Base-by-base conservation (phyloP, 495 filamentous ascomycete species). In the Amphirosellinia nigrospora region DNA sequence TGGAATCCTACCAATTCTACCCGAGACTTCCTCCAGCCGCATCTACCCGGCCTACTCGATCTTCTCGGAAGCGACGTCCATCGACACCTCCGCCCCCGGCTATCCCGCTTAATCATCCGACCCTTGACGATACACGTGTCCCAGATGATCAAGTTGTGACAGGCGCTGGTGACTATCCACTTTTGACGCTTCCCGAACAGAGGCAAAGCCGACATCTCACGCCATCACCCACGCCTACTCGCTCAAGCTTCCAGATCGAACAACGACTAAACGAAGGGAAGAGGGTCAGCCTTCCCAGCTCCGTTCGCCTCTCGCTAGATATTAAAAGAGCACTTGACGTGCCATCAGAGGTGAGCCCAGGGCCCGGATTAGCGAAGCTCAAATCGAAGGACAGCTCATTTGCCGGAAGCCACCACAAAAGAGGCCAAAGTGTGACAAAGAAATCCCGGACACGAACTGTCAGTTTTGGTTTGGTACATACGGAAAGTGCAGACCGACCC, bases 1-100 rank as follows among this genome's bases (percentile, higher is more conserved):
- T 89, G 87, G 87, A 90, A 90, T 72, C 88, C 88, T 36, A 85
- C 87, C 67, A 90, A 90, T 75, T 89, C 86, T 50, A 88, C 88
- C 6, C 88, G 58, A 79, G 86, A 75, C 66, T 61, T 70, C 76
- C 77, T 55, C 79, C 81, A 11, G 67, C 71, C 2, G 74, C 56
- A 62, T 60, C 71, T 48, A 67, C 74, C n/a, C 72, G 32, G 34
- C 71, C 50, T 5, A 10, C 61, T 23, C 71, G 41, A 28, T 58
- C 73, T 23, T 62, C 64, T 30, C 70, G 66, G 48, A 74, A 70
- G 72, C 81, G 81, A 38, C 81, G 79, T 36, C 83, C 75, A 23
- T 85, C 84, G 23, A 85, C 79, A 30, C 84, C 79, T 52, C 82
- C 82, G 23, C 85, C 81, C 61, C 85, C 81, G 13, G 72, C 82